Conservation (phyloP, 305 asterid genomes). For the Solanum hybrid region DNA sequence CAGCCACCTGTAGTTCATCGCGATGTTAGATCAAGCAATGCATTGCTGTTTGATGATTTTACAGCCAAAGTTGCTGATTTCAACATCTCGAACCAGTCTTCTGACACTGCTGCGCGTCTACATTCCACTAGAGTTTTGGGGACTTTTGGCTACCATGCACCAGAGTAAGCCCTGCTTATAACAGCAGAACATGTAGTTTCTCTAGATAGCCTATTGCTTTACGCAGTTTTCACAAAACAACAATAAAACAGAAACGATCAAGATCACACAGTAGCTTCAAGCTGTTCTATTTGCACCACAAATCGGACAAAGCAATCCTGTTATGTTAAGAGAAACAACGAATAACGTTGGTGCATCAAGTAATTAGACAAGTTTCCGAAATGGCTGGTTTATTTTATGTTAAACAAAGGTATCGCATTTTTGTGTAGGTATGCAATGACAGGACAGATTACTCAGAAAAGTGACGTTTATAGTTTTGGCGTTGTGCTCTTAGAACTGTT, state of each 20-base stretch:
- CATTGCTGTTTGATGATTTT: conserved; percentile 68
- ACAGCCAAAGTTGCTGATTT: conserved; percentile 74
- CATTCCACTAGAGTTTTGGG: conserved; percentile 85
- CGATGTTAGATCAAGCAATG: conserved; percentile 81
- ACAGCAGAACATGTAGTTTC: background rate
- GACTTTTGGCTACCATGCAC: conserved; percentile 90
- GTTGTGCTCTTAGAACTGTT: conserved; percentile 71
- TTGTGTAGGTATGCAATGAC: conserved; percentile 74
- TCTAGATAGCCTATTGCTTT: background rate
- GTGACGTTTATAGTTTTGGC: conserved; percentile 84
- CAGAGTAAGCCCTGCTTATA: conserved; percentile 42
- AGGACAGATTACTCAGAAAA: conserved; percentile 80
- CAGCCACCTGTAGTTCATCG: conserved; percentile 80
- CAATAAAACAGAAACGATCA: background rate
- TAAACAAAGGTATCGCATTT: background rate
- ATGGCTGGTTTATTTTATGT: background rate
- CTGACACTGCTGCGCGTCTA: conserved; percentile 74
- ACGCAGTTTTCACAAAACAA: background rate
- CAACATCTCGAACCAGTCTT: conserved; percentile 69
- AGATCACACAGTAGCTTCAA: background rate
- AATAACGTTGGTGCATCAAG: background rate
- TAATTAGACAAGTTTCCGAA: background rate
- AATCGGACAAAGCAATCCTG: background rate
- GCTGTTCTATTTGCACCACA: background rate
- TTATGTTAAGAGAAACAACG: background rate